Evolutionary conservation across 2,329 filamentous ascomycete genomes (phyloP).

Genomic region (Aspergillus unguis): DNA sequence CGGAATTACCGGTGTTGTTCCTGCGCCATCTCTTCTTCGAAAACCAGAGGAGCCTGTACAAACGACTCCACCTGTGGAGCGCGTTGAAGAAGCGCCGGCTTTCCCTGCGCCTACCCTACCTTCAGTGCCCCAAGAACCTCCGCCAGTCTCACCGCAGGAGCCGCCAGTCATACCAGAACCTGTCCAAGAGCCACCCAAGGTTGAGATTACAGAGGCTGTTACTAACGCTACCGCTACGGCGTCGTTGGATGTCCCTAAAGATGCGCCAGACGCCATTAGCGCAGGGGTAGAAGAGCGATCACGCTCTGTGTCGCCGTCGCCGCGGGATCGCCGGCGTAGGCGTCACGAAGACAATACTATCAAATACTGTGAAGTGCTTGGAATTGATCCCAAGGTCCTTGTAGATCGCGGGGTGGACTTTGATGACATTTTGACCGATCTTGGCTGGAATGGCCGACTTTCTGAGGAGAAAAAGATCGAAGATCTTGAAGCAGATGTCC

Average conservation of each 20-base stretch:
- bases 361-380: constrained; percentile 73
- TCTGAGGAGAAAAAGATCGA: constrained; percentile 74
- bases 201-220: constrained; percentile 38
- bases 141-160: constrained; percentile 1
- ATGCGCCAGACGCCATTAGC: constrained; percentile 17
- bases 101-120: constrained; percentile 14
- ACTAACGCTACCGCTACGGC: constrained; percentile 29
- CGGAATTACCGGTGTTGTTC: constrained; percentile 84
- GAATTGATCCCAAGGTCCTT: constrained; percentile 72
- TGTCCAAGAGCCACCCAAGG: constrained; percentile 29
- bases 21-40: constrained; percentile 61
- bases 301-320: constrained; percentile 37
- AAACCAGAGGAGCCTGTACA: constrained; percentile 40
- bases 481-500: constrained; percentile 75
- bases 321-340: constrained; percentile 55
- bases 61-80: constrained; percentile 27
- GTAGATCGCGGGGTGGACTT: constrained; percentile 76
- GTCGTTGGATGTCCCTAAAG: constrained; percentile 20
- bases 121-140: constrained; percentile 12
- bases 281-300: constrained; percentile 25
- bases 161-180: constrained; percentile 2
- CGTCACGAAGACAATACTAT: constrained; percentile 69
- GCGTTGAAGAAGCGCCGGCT: constrained; percentile 29
- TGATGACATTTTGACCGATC: constrained; percentile 75
- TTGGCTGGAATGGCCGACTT: constrained; percentile 80